These are phyloP conservation scores for Leccinum pachyderme DNA, from an alignment of 1,284 basidiomycete genomes.

Conservation along the genomic window DNA sequence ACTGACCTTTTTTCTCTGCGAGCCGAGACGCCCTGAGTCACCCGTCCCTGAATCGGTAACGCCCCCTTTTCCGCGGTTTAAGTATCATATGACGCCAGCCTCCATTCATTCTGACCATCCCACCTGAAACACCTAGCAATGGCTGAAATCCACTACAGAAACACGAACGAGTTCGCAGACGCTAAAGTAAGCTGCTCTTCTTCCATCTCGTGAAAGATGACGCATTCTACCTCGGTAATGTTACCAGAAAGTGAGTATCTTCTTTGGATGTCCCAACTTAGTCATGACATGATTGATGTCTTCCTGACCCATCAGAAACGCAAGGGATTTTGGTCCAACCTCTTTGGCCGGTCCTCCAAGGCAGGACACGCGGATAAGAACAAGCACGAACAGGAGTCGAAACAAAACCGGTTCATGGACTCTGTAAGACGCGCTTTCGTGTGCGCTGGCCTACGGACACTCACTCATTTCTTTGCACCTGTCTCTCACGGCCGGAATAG, in stretches of 20 bases:
- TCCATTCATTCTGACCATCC: not conserved
- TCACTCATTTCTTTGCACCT: not conserved
- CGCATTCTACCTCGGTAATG: constrained; percentile 5
- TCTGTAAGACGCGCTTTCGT: constrained; percentile 2
- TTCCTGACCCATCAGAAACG: constrained; percentile 12
- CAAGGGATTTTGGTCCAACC: constrained; percentile 20
- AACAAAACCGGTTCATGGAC: constrained; percentile 14
- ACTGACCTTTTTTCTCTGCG: not conserved
- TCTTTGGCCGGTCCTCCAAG: constrained; percentile 10
- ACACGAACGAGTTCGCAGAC: not conserved
- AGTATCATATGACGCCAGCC: not conserved
- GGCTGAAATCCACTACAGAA: constrained; percentile 1
- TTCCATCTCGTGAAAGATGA: not conserved
- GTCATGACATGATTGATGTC: not conserved
- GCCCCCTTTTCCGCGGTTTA: constrained; percentile 5
- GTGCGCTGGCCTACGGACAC: not conserved
- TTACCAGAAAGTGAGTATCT: constrained; percentile 8
- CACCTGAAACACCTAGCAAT: constrained; percentile 1
- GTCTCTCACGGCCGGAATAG: not conserved
- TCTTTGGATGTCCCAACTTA: too few species aligned
- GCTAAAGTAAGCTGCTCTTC: not conserved
- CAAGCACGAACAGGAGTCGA: not conserved
- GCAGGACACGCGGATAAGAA: not conserved
- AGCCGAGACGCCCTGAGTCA: not conserved
- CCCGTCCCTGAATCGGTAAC: constrained; percentile 1